These are phyloP conservation scores for Orbilia quercus DNA, from an alignment of 2,329 filamentous ascomycete species.

Conservation along the genomic window DNA sequence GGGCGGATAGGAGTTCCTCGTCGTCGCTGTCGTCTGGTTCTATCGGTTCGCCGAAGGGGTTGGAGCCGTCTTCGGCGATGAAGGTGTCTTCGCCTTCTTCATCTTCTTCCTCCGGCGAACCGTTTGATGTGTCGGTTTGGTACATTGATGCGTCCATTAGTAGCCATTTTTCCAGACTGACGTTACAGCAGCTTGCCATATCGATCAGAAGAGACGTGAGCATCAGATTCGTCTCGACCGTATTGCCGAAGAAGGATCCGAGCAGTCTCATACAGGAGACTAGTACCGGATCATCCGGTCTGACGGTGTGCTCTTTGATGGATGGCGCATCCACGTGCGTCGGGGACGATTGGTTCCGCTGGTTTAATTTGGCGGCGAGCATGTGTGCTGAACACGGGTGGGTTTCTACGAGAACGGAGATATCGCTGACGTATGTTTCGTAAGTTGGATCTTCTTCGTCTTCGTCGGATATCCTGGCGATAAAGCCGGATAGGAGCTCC, in stretches of 20 bases:
- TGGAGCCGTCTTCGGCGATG: constrained; percentile 54
- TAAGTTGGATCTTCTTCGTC: constrained; percentile 73
- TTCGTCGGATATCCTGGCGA: constrained; percentile 75
- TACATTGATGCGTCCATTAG: constrained; percentile 77
- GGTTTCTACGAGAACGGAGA: constrained; percentile 74
- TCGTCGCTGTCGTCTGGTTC: constrained; percentile 36
- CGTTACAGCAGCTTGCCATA: constrained; percentile 83
- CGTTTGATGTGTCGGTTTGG: constrained; percentile 64
- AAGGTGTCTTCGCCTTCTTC: constrained; percentile 59
- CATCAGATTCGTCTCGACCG: constrained; percentile 88
- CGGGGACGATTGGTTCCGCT: constrained; percentile 70
- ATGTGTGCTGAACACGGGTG: constrained; percentile 78
- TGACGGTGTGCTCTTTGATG: constrained; percentile 71
- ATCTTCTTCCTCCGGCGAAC: constrained; percentile 63
- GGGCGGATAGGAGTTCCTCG: constrained; percentile 37
- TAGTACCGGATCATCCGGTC: constrained; percentile 72
- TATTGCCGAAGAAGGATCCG: constrained; percentile 85
- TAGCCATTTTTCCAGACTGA: constrained; percentile 91
- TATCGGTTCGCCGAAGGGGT: constrained; percentile 33
- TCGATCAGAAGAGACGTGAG: constrained; percentile 85
- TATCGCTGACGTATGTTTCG: constrained; percentile 77
- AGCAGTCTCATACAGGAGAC: constrained; percentile 77
- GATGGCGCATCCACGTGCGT: constrained; percentile 71
- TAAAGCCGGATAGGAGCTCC: constrained; percentile 76
- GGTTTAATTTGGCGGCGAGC: constrained; percentile 72